Evolutionary conservation across 495 filamentous ascomycete species (phyloP), one percentile per base, ranked within the genome.

Genomic region (Durotheca rogersii): DNA sequence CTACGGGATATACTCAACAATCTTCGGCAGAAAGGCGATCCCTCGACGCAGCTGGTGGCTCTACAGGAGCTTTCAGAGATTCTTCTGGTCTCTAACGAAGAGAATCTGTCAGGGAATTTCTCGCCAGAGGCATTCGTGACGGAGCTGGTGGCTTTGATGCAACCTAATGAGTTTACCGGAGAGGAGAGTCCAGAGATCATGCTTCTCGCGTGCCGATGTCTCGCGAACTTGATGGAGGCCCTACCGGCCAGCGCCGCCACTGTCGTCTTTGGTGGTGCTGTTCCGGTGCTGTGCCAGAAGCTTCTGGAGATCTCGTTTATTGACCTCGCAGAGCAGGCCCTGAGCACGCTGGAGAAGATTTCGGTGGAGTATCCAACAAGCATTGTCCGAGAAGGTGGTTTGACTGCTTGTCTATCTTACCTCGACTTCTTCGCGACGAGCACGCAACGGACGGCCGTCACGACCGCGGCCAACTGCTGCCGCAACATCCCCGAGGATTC

Each of bases 211-310:
- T 97, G 94, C 66, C 87, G 94, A 37, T 97, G 88, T 67, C 83
- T 99, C 37, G 94, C 94, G 38, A 96, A 99, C 59, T 67, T 99
- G 21, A 99, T 99, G 92, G 94, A 99, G 66, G 94, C 94, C 20
- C 73, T 97, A 16, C 90, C 93, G 16, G 82, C 88, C 12, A 91
- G 93, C 41, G 91, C 90, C 17, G 88, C 90, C 11, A 95, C 92
- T 66, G 90, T 99, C 16, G 94, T 97, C 27, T 97, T 96, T 64
- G 90, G 91, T 11, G 89, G 90, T 31, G 94, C 94, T 35, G 92
- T 99, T 11, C 92, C 94, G 1, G 82, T 97, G 16, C 73, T 99
- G 10, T 96, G 93, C 71, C 82, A 88, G 58, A 99, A 97, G 70
- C 75, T 99, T 33, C 71, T 96, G 42, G 90, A 97, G 63, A 96